These are phyloP conservation scores for Pythium periplocum DNA, from an alignment of 352 stramenopile genomes.

Conservation along the genomic window DNA sequence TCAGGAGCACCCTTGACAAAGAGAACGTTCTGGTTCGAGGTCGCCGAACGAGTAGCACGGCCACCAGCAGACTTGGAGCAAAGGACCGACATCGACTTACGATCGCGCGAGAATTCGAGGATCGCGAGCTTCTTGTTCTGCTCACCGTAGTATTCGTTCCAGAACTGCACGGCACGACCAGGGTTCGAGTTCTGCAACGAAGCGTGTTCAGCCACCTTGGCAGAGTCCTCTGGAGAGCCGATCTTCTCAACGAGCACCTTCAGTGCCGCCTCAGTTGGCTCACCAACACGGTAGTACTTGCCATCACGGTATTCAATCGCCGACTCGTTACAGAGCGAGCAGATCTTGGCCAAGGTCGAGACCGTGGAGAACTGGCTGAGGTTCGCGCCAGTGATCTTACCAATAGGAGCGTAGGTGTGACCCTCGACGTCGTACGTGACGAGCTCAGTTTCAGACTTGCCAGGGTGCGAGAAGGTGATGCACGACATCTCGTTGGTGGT, in stretches of 20 bases:
- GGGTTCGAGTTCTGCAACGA: slow-evolving; percentile 55
- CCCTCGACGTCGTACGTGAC: slow-evolving; percentile 91
- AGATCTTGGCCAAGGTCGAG: slow-evolving; percentile 86
- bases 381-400: slow-evolving; percentile 49
- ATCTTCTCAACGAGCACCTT: slow-evolving; percentile 95
- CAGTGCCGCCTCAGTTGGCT: slow-evolving; percentile 97
- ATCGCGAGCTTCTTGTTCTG: slow-evolving; percentile 91
- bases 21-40: slow-evolving; percentile 87
- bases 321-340: slow-evolving; percentile 97
- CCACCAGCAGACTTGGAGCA: slow-evolving; percentile 45
- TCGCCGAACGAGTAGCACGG: slow-evolving; percentile 55
- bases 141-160: slow-evolving; percentile 72
- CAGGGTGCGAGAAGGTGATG: slow-evolving; percentile 70
- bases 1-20: slow-evolving; percentile 99
- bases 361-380: slow-evolving; percentile 73
- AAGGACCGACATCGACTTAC: slow-evolving; percentile 98
- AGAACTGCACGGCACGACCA: slow-evolving; percentile 74
- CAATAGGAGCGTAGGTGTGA: slow-evolving; percentile 91
- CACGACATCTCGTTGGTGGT: slow-evolving; percentile 98
- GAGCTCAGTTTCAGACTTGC: slow-evolving; percentile 61
- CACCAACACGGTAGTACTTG: slow-evolving; percentile 89
- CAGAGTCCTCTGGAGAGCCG: slow-evolving; percentile 66
- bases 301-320: slow-evolving; percentile 83
- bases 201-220: slow-evolving; percentile 58
- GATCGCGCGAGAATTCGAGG: slow-evolving; percentile 95